Evolutionary conservation across 2,329 filamentous ascomycete genomes (phyloP).

Genomic region (Exserohilum turcica): DNA sequence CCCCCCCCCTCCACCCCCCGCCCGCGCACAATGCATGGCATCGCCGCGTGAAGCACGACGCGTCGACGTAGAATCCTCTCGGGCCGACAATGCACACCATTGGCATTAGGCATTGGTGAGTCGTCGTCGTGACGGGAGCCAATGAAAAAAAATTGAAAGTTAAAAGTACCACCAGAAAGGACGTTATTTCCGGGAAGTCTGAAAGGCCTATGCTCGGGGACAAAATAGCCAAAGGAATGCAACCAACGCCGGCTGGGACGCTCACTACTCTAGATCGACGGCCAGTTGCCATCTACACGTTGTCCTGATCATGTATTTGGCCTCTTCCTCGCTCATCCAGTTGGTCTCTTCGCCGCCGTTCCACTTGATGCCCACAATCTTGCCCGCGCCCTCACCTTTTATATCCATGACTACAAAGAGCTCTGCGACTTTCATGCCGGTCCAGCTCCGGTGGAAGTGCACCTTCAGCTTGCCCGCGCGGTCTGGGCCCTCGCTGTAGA

Average conservation of each 20-base stretch:
- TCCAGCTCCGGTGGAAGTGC: constrained; percentile 43
- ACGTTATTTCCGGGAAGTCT: neutral
- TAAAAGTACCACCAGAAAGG: neutral
- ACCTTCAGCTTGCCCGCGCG: constrained; percentile 42
- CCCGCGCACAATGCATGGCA: constrained; percentile 10
- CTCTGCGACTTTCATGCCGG: constrained; percentile 41
- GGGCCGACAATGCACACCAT: constrained; percentile 12
- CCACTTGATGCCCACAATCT: constrained; percentile 45
- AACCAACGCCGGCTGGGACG: neutral
- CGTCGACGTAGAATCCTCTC: constrained; percentile 2
- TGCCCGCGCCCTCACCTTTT: constrained; percentile 43
- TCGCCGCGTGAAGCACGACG: constrained; percentile 10
- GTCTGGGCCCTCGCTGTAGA: constrained; percentile 44
- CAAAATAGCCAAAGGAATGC: neutral
- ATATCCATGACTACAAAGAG: constrained; percentile 43
- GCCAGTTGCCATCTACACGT: constrained; percentile 32
- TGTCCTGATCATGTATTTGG: constrained; percentile 35
- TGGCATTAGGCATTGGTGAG: neutral
- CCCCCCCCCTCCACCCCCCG: too few relatives aligned
- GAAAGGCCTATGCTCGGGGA: neutral
- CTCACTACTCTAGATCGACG: constrained; percentile 59
- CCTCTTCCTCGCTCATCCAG: constrained; percentile 35
- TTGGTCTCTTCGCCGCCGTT: constrained; percentile 34
- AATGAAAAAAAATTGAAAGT: neutral
- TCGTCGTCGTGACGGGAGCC: neutral